Evolutionary conservation across 345 rosid species (phyloP), one percentile per base, ranked within the genome.

Genomic region (Trapa bicornis): DNA sequence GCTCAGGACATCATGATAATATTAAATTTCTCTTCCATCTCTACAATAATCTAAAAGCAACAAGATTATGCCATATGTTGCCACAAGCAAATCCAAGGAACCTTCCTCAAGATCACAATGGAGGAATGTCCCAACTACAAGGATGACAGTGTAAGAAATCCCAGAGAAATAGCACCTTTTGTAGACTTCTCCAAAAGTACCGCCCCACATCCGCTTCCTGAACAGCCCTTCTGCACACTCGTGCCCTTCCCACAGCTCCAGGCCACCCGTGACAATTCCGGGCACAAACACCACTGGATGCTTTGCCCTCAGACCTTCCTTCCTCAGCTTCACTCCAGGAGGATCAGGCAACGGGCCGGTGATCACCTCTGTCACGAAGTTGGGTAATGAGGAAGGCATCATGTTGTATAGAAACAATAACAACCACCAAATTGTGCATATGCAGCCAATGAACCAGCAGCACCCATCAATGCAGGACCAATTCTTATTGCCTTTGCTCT

Each of bases 131-230:
- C 35, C n/a, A 35, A 47, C n/a, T 22, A 47, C 12, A 41, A 33
- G 9, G 32, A 37, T 53, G 15, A 22, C 47, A n/a, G 0, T 14
- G 50, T 57, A n/a, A 36, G n/a, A 38, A n/a, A 37, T 32, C 22
- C 12, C 35, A n/a, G 35, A 58, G 32, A 8, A 32, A 9, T 2
- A 58, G 41, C 66, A 91, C 99, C 99, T 94, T 76, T 85, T 94
- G 68, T 91, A 91, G 5, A 89, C 95, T 68, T 94, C 99, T 41
- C 97, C 97, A 71, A 94, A 94, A n/a, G 96, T 87, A 61, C 99
- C 99, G 43, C 99, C 99, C 99, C 99, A 94, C 68, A 94, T 78
- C 45, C 99, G 86, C 71, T 91, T 94, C 75, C 99, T 74, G 73
- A 94, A 94, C 77, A 93, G 73, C 12, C 91, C 96, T 56, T 90